Percentiles rank a stretch among this genome's conserved stretches.
phyloP scores from a whole-genome alignment of 371 early-diverging fungal species.

The Saksenaea oblongispora region DNA sequence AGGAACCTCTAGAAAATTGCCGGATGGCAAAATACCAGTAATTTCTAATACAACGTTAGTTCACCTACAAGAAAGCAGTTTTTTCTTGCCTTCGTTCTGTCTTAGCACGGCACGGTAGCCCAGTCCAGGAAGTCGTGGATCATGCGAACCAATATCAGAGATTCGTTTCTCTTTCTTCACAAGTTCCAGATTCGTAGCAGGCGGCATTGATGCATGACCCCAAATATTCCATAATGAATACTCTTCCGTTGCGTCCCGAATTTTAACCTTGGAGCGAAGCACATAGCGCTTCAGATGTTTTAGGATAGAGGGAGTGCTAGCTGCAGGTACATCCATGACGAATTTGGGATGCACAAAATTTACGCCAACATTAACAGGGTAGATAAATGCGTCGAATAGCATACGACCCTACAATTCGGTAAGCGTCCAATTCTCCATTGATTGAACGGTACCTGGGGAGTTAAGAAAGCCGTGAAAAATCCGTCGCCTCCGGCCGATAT shows the following conservation, averaged over 20 bases:
- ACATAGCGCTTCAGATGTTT: constrained; percentile 77
- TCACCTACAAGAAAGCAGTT: neutral
- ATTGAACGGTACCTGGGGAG: constrained; percentile 64
- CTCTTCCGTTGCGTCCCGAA: constrained; percentile 65
- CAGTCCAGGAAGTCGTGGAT: constrained; percentile 59
- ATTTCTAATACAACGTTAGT: constrained; percentile 14
- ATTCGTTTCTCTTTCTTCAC: constrained; percentile 43
- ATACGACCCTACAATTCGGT: constrained; percentile 70
- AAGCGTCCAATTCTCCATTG: neutral
- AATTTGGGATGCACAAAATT: constrained; percentile 70
- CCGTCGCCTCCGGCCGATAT: constrained; percentile 75
- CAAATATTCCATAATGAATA: constrained; percentile 64
- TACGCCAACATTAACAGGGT: constrained; percentile 67
- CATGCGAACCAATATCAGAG: constrained; percentile 58
- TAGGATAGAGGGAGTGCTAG: constrained; percentile 47
- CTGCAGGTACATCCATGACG: constrained; percentile 77
- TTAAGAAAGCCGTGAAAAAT: constrained; percentile 71
- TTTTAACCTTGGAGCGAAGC: constrained; percentile 75
- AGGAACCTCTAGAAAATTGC: constrained; percentile 44
- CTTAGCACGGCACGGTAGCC: constrained; percentile 59
- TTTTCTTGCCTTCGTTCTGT: constrained; percentile 17
- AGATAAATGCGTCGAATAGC: constrained; percentile 88
- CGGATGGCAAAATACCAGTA: constrained; percentile 19
- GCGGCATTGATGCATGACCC: constrained; percentile 42
- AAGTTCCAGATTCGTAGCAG: constrained; percentile 20